Base-by-base conservation (phyloP, 169 alveolate species). In the Plasmodium gaboni region DNA sequence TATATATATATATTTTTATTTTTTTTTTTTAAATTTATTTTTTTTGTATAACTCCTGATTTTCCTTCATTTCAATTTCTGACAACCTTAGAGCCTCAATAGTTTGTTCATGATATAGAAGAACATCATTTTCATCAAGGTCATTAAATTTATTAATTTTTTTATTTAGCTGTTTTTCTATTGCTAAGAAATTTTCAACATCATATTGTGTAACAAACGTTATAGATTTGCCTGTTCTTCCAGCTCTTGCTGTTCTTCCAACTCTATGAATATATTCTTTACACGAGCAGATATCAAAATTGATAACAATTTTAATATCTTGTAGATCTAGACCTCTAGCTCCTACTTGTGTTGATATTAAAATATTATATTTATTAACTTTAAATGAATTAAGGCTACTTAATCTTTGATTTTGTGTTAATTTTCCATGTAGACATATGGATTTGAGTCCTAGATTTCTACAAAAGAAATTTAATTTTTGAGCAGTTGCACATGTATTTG, bases 191-290 rank as follows among this genome's bases (percentile, higher is more conserved):
- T 67, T 73, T 55, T 59, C 88, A 7, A 93, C 94, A 88, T 87
- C 97, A 44, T 96, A 97, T 95, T 98, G 98, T 28, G 99, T 98
- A n/a, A 98, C 99, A 15, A 98, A 69, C 1, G 99, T 96, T 0
- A 98, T 93, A n/a, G 99, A 97, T 70, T 96, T 93, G 8, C 99
- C 99, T 15, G 98, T 93, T 80, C 97, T 96, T 9, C 99, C 99
- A 2, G 99, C 99, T 44, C 99, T 95, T 7, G 99, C 99, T 0
- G 99, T 98, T 91, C 99, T 95, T 46, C 99, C 99, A 1, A 98
- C 99, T 88, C 99, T 93, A 91, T 99, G 99, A 15, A 99, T 97
- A 85, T 97, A 99, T 83, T 98, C 99, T 91, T 98, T 98, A 38
- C 98, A 94, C 50, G 98, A 94, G 1, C 99, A 99, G 60, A 98